These are phyloP conservation scores for barrel medic (Medicago truncatula) DNA, from an alignment of 306 rosid species.

Conservation along the genomic window DNA sequence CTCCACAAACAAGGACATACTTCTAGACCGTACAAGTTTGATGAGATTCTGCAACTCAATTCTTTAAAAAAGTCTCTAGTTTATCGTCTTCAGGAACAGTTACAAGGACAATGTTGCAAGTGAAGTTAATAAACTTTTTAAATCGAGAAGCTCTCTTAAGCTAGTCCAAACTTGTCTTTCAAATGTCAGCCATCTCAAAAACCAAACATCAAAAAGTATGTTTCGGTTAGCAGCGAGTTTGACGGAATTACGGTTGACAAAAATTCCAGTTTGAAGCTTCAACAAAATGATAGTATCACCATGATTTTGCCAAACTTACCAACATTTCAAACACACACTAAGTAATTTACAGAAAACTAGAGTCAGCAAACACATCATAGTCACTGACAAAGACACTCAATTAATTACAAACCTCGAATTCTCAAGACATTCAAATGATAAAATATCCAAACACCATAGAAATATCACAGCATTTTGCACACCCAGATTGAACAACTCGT, in stretches of 20 bases:
- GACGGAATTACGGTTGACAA: too few relatives aligned
- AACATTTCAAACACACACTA: too few relatives aligned
- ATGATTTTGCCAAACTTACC: too few relatives aligned
- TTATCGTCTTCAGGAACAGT: background rate
- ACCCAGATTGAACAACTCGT: background rate
- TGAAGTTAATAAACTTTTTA: background rate
- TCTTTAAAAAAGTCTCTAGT: background rate
- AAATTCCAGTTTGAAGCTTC: too few relatives aligned
- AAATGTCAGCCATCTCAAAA: background rate
- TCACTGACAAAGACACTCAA: background rate
- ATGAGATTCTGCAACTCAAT: background rate
- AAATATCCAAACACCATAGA: too few relatives aligned
- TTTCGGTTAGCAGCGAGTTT: too few relatives aligned
- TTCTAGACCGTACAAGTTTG: background rate
- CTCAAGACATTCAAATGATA: constrained; percentile 20
- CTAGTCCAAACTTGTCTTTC: background rate
- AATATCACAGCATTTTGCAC: background rate
- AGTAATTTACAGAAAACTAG: background rate
- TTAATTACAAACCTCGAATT: background rate
- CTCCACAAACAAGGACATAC: background rate
- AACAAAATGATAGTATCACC: too few relatives aligned
- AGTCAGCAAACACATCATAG: background rate
- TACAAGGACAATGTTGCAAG: background rate
- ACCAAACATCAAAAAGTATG: too few relatives aligned
- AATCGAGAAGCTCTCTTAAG: background rate